A percentile compares a stretch with the other conserved stretches of the same genome.
phyloP scores from a whole-genome alignment of 768 basidiomycete genomes.

The Rubroboletus pulcherrimus region DNA sequence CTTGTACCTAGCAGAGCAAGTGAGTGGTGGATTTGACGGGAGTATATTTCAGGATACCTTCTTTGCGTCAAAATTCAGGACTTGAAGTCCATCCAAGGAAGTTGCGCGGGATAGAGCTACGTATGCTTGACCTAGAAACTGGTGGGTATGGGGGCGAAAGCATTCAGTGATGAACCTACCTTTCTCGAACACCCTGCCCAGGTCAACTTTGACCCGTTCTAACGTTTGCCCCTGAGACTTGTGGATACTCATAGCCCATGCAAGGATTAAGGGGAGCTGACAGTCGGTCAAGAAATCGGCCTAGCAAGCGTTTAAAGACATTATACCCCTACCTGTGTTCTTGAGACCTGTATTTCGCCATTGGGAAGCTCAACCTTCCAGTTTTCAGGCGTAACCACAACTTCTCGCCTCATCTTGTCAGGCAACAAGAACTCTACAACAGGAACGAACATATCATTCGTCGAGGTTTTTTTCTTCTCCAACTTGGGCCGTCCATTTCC shows the following conservation, averaged over 20 bases:
- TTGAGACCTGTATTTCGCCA: slow-evolving; percentile 76
- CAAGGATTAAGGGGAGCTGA: slow-evolving; percentile 81
- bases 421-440: slow-evolving; percentile 75
- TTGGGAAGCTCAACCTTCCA: slow-evolving; percentile 90
- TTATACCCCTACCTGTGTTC: slow-evolving; percentile 62
- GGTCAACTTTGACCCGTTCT: slow-evolving; percentile 90
- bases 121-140: slow-evolving; percentile 72
- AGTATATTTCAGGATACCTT: slow-evolving; percentile 49
- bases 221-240: slow-evolving; percentile 98
- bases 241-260: slow-evolving; percentile 99
- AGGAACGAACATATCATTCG: slow-evolving; percentile 47
- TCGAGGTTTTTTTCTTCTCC: slow-evolving; percentile 26
- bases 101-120: slow-evolving; percentile 90
- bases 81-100: slow-evolving; percentile 78
- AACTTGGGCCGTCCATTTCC: slow-evolving; percentile 35
- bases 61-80: slow-evolving; percentile 68
- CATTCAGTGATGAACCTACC: slow-evolving; percentile 39
- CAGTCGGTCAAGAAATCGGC: not conserved
- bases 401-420: slow-evolving; percentile 48
- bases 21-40: not conserved
- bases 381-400: slow-evolving; percentile 62
- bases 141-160: slow-evolving; percentile 1
- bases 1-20: slow-evolving; percentile 48
- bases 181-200: slow-evolving; percentile 91
- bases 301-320: not conserved